Evolutionary conservation across 768 basidiomycete genomes (phyloP).

Genomic region (Ephemerocybe angulata): DNA sequence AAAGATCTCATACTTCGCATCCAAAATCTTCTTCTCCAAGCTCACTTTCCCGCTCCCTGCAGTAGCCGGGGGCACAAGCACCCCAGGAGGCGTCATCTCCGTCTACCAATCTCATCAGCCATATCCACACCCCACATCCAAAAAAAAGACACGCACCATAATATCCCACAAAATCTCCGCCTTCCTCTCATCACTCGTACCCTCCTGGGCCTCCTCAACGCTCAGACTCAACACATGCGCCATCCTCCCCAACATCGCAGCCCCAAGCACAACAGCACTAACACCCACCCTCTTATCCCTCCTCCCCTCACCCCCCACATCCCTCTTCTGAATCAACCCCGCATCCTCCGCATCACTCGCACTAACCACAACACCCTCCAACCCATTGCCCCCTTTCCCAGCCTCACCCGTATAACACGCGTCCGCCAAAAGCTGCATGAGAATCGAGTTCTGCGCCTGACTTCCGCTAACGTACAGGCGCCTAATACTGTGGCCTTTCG

Average conservation of each 20-base stretch:
- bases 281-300: conserved; percentile 72
- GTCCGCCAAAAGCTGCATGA: conserved; percentile 90
- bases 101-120: conserved; percentile 44
- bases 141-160: conserved; percentile 58
- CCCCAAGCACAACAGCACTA: conserved; percentile 86
- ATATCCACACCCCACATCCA: neutral
- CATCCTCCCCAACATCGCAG: conserved; percentile 90
- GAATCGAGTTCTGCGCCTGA: conserved; percentile 82
- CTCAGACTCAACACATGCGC: conserved; percentile 54
- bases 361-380: conserved; percentile 6
- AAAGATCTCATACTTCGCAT: conserved; percentile 94
- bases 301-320: conserved; percentile 76
- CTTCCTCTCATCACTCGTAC: conserved; percentile 36
- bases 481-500: conserved; percentile 73
- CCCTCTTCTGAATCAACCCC: conserved; percentile 82
- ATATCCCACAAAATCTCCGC: conserved; percentile 81
- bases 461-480: conserved; percentile 91
- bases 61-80: conserved; percentile 61
- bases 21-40: conserved; percentile 71
- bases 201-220: conserved; percentile 23
- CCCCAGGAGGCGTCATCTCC: conserved; percentile 88
- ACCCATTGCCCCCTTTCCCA: conserved; percentile 44
- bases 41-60: conserved; percentile 20
- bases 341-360: conserved; percentile 78
- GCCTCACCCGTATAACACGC: conserved; percentile 80